Conservation (phyloP, 345 rosid genomes). For the Brassica juncea region DNA sequence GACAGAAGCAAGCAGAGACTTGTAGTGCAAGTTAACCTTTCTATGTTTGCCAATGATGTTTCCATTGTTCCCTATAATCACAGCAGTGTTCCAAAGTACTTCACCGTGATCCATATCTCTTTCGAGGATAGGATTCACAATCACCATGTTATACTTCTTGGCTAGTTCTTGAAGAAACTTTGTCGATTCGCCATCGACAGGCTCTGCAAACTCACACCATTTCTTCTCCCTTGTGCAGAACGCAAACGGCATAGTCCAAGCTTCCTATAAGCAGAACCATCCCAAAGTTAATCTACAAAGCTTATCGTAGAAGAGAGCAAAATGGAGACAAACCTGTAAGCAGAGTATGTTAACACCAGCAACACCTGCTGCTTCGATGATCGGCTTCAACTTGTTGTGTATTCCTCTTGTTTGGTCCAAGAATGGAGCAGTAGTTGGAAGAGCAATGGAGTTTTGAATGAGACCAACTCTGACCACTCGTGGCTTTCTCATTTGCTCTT, state of each 20-base stretch:
- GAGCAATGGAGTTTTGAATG: conserved; percentile 79
- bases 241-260: conserved; percentile 98
- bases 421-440: conserved; percentile 77
- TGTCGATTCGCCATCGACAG: conserved; percentile 82
- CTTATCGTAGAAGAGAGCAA: neutral
- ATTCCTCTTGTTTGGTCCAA: conserved; percentile 69
- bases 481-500: conserved; percentile 71
- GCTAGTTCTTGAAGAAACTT: conserved; percentile 80
- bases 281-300: neutral
- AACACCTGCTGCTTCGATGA: conserved; percentile 84
- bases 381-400: conserved; percentile 64
- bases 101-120: conserved; percentile 90
- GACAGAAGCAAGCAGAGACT: neutral
- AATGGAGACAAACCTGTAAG: conserved; percentile 56
- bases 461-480: conserved; percentile 86
- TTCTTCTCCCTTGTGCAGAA: conserved; percentile 94
- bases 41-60: conserved; percentile 92
- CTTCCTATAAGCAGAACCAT: conserved; percentile 56
- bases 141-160: conserved; percentile 80
- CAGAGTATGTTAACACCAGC: conserved; percentile 91
- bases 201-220: conserved; percentile 98
- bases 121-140: conserved; percentile 86
- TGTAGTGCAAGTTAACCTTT: conserved; percentile 52
- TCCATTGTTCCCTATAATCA: conserved; percentile 86
- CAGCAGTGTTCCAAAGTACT: conserved; percentile 90